phyloP scores from a whole-genome alignment of 345 rosid species.

The Dipteronia dyeriana region DNA sequence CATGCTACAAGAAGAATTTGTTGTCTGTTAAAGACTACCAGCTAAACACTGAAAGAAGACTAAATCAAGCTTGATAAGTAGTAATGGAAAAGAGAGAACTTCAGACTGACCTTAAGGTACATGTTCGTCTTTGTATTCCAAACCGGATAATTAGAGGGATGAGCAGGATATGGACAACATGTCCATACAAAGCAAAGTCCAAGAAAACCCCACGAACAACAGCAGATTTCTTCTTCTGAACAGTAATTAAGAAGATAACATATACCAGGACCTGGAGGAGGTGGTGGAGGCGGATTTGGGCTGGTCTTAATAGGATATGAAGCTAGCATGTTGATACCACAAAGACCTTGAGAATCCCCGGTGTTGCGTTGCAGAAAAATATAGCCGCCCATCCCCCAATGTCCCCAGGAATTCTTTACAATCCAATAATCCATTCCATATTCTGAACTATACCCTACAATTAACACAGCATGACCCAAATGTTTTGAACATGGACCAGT shows the following conservation, averaged over 20 bases:
- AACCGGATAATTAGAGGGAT: no score
- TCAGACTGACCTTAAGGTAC: neutral
- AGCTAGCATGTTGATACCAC: slow-evolving; percentile 89
- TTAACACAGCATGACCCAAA: slow-evolving; percentile 85
- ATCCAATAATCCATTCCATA: slow-evolving; percentile 85
- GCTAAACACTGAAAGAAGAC: neutral
- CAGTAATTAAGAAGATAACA: slow-evolving; percentile 39
- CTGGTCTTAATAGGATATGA: slow-evolving; percentile 79
- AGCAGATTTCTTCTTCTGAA: neutral
- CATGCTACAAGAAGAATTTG: slow-evolving; percentile 34
- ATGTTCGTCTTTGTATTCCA: no score
- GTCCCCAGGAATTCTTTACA: slow-evolving; percentile 88
- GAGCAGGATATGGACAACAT: slow-evolving; percentile 72
- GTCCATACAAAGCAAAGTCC: slow-evolving; percentile 47
- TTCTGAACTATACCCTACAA: slow-evolving; percentile 83
- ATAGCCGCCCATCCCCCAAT: slow-evolving; percentile 88
- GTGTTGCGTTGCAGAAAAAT: slow-evolving; percentile 66
- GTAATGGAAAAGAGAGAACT: neutral
- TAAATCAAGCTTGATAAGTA: neutral
- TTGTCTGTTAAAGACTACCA: slow-evolving; percentile 2
- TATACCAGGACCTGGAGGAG: slow-evolving; percentile 75
- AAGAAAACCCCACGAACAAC: neutral
- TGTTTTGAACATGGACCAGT: slow-evolving; percentile 82
- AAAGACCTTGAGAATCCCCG: slow-evolving; percentile 63
- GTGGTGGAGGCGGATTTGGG: slow-evolving; percentile 81